Conservation (phyloP, 306 rosid genomes). For the Quercus robur region DNA sequence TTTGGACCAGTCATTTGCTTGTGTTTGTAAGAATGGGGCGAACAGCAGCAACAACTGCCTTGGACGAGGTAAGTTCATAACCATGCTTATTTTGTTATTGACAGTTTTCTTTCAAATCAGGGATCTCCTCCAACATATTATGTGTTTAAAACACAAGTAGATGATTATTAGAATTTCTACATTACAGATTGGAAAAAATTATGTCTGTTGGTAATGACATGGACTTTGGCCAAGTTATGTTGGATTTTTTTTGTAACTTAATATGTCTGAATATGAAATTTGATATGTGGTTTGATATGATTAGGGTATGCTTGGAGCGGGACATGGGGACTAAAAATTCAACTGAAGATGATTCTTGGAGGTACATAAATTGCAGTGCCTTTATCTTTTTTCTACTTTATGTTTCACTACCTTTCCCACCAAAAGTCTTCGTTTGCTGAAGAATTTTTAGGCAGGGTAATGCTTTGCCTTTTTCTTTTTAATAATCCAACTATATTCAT, state of each 20-base stretch:
- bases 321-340: conserved; percentile 30
- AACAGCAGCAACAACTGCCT: conserved; percentile 37
- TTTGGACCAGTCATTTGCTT: conserved; percentile 43
- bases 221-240: not conserved
- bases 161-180: no score
- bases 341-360: conserved; percentile 33
- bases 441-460: not conserved
- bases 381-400: conserved; percentile 6
- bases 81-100: not conserved
- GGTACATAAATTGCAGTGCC: conserved; percentile 28
- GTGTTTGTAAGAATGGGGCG: conserved; percentile 39
- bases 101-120: not conserved
- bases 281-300: conserved; percentile 8
- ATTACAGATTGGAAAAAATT: no score
- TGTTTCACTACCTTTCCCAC: not conserved
- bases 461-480: not conserved
- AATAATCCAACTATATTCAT: not conserved
- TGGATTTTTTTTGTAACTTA: not conserved
- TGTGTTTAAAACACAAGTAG: no score
- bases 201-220: no score
- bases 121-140: no score
- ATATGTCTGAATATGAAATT: not conserved
- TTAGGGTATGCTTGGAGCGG: conserved; percentile 45
- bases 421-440: not conserved
- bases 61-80: conserved; percentile 35